Conservation (phyloP, 192 early-diverging fungal genomes). For the Coemansia sp. region DNA sequence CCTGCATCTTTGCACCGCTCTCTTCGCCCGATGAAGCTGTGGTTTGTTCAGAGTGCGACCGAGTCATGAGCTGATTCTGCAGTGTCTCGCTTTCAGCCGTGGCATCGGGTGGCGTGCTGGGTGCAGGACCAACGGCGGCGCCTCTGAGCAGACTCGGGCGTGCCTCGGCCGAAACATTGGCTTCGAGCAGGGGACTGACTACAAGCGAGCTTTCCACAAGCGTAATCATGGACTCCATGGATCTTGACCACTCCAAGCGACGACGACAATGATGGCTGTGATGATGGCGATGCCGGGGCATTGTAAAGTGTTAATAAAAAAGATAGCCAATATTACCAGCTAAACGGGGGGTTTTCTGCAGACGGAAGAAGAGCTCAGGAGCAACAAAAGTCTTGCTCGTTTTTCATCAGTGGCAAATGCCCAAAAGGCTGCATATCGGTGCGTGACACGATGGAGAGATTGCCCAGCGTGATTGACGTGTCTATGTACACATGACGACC, state of each 20-base stretch:
- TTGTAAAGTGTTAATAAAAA: neutral
- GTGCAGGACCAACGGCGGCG: neutral
- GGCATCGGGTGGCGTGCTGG: neutral
- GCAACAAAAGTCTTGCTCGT: no score
- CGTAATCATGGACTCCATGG: constrained; percentile 41
- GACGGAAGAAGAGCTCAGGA: neutral
- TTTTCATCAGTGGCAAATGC: no score
- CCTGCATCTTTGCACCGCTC: constrained; percentile 5
- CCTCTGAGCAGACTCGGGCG: constrained; percentile 15
- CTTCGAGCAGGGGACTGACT: neutral
- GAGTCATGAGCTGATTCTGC: constrained; percentile 13
- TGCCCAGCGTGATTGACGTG: no score
- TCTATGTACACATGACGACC: no score
- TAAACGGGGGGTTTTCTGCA: no score
- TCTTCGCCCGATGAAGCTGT: neutral
- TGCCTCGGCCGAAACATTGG: constrained; percentile 3
- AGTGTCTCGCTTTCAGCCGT: neutral
- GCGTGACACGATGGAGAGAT: no score
- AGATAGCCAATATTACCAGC: no score
- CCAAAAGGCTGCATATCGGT: no score
- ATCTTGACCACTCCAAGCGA: constrained; percentile 39
- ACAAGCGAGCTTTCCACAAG: constrained; percentile 22
- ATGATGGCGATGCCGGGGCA: constrained; percentile 39
- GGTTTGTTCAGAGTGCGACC: constrained; percentile 40
- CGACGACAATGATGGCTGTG: constrained; percentile 37